Base-by-base conservation (phyloP, 768 basidiomycete genomes). In the Tephrocybe sp. region DNA sequence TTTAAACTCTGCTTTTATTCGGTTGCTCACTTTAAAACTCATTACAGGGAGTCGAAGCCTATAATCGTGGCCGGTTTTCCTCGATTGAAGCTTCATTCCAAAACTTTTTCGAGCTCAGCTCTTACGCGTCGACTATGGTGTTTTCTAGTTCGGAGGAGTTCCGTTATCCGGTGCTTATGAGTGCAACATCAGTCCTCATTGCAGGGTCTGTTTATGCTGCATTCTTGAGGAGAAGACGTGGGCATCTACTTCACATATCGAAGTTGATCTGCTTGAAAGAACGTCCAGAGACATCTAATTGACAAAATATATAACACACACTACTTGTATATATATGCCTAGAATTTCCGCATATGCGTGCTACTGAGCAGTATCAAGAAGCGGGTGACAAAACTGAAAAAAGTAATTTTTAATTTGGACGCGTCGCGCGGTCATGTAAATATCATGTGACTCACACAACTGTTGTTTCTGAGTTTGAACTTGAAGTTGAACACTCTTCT, bases 131-230 rank as follows among this genome's bases (percentile, higher is more conserved):
- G 18, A 67, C 65, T 1, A 58, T 63, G 24, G 41, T 62, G 7
- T 64, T 60, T 32, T 40, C 61, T 9, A 50, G 51, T 9, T 64
- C 64, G 49, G 63, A 66, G 51, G 55, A 68, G 58, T 64, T 64
- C 38, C 34, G 45, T 27, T 63, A 57, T 47, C 60, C 63, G 6
- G 61, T 62, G 15, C 24, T 58, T 18, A 55, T 60, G 43, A 64
- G 63, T 19, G 40, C 53, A 3, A 16, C 44, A 9, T 58, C 51
- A 24, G 56, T 64, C 15, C 44, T 51, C 18, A 13, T 55, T 9
- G 49, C 60, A 8, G 58, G 53, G 9, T 32, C 36, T 4, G 22
- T 61, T 24, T 64, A 58, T 37, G 54, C 61, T 1, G 34, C 22
- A 16, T 64, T 64, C 36, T 58, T 64, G 22, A 55, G 60, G 38